phyloP scores from a whole-genome alignment of 768 basidiomycete genomes.

The Trametes elegans region DNA sequence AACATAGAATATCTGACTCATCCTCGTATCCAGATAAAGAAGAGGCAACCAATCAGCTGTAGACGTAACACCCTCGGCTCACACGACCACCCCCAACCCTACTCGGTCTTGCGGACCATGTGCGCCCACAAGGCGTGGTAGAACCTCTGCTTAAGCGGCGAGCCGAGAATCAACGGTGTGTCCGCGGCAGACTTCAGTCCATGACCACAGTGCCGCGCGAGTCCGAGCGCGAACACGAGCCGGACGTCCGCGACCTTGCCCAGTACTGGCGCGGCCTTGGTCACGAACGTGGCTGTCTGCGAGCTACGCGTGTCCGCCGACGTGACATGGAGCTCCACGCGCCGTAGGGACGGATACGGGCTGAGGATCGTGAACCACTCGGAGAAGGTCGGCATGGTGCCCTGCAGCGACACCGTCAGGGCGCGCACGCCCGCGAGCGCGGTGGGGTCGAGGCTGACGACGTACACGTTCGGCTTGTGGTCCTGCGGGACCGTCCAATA shows the following conservation, averaged over 20 bases:
- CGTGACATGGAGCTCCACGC: neutral
- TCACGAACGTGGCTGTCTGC: neutral
- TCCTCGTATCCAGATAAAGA: no score
- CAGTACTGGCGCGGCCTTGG: neutral
- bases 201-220: neutral
- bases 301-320: neutral
- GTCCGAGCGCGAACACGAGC: neutral
- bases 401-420: neutral
- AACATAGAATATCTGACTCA: no score
- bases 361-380: neutral
- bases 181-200: neutral
- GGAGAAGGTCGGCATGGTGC: neutral
- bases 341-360: slow-evolving; percentile 1
- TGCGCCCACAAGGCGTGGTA: neutral
- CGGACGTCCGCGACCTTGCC: neutral
- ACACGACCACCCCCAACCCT: neutral
- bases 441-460: neutral
- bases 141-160: neutral
- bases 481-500: neutral
- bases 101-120: neutral
- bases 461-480: neutral
- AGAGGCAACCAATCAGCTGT: neutral
- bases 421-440: neutral
- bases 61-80: neutral
- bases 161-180: neutral